phyloP scores from a whole-genome alignment of 2,329 filamentous ascomycete species.

The Cladorrhinum sp. region DNA sequence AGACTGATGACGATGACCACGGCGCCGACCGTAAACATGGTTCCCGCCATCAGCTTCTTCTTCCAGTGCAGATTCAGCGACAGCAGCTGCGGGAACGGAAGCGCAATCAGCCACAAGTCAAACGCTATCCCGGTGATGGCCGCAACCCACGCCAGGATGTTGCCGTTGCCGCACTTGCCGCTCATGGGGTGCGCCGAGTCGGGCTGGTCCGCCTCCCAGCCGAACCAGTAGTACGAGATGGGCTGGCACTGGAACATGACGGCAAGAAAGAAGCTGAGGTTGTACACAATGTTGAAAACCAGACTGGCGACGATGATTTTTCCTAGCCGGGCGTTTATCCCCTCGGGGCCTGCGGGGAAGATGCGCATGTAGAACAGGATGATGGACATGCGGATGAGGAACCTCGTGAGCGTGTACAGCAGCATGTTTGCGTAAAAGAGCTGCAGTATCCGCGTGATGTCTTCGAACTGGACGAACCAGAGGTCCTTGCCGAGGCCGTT shows the following conservation, averaged over 20 bases:
- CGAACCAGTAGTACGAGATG: constrained; percentile 50
- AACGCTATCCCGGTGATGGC: constrained; percentile 52
- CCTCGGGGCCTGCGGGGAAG: constrained; percentile 39
- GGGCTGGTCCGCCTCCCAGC: constrained; percentile 42
- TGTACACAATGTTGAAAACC: constrained; percentile 38
- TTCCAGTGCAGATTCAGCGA: constrained; percentile 42
- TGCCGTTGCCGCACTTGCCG: constrained; percentile 45
- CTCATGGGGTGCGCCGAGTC: constrained; percentile 31
- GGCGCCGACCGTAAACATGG: constrained; percentile 48
- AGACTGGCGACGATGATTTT: constrained; percentile 43
- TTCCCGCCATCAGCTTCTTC: constrained; percentile 45
- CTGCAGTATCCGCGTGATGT: constrained; percentile 42
- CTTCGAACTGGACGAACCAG: constrained; percentile 44
- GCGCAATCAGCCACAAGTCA: constrained; percentile 50
- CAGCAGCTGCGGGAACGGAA: constrained; percentile 46
- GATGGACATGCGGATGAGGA: constrained; percentile 48
- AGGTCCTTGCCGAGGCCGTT: constrained; percentile 49
- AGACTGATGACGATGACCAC: constrained; percentile 30
- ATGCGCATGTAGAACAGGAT: constrained; percentile 55
- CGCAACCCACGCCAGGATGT: constrained; percentile 48
- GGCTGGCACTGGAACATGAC: constrained; percentile 52
- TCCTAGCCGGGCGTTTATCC: constrained; percentile 32
- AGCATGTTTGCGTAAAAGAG: constrained; percentile 39
- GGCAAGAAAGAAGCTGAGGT: constrained; percentile 41
- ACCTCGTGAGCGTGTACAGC: constrained; percentile 46